phyloP scores from a whole-genome alignment of 1,139 yeast genomes.

The Taiozyma sp. region DNA sequence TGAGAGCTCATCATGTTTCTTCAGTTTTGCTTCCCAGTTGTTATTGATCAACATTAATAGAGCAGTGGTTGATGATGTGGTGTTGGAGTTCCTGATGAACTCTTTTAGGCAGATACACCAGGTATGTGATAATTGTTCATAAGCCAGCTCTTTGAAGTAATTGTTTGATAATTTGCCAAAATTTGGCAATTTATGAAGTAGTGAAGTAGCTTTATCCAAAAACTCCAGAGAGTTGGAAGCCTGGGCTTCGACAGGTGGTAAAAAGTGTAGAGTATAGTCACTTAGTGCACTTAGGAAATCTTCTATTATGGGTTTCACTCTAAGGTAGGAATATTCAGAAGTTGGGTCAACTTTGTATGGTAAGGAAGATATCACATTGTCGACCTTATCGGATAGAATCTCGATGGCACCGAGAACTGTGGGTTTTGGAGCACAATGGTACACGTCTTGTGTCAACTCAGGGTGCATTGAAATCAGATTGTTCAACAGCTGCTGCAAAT shows the following conservation, averaged over 20 bases:
- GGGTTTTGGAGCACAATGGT: slow-evolving; percentile 54
- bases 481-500: slow-evolving; percentile 49
- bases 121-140: slow-evolving; percentile 75
- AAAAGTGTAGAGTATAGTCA: slow-evolving; percentile 73
- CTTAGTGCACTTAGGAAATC: slow-evolving; percentile 76
- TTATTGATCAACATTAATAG: slow-evolving; percentile 38
- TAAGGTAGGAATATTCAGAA: slow-evolving; percentile 82
- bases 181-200: slow-evolving; percentile 66
- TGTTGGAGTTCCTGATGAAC: slow-evolving; percentile 29
- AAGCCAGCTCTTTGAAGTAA: slow-evolving; percentile 66
- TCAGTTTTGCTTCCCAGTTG: slow-evolving; percentile 53
- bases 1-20: slow-evolving; percentile 54
- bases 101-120: slow-evolving; percentile 64
- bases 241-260: slow-evolving; percentile 73
- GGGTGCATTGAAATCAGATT: slow-evolving; percentile 58
- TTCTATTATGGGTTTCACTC: slow-evolving; percentile 69
- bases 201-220: slow-evolving; percentile 59
- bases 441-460: slow-evolving; percentile 50
- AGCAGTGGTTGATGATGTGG: slow-evolving; percentile 29
- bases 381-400: slow-evolving; percentile 44
- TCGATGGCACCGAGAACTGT: slow-evolving; percentile 47
- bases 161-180: slow-evolving; percentile 71
- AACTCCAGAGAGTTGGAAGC: slow-evolving; percentile 56
- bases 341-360: slow-evolving; percentile 74
- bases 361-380: slow-evolving; percentile 42